Percentiles rank a stretch among this genome's conserved stretches.
These are phyloP conservation scores for Trichoderma reesei DNA, from an alignment of 495 filamentous ascomycete genomes.

Conservation along the genomic window DNA sequence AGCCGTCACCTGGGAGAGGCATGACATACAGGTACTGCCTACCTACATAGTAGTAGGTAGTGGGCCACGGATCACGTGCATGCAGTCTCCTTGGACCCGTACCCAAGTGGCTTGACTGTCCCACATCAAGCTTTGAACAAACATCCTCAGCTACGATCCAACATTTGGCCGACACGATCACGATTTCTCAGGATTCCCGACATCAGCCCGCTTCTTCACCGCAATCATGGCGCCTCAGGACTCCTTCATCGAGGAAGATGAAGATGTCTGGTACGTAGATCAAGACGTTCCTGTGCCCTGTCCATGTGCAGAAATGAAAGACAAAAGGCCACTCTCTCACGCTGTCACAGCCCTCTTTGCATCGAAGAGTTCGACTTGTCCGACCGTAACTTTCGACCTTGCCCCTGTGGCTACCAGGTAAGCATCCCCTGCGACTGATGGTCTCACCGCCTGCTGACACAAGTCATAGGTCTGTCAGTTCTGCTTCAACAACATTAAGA, in stretches of 20 bases:
- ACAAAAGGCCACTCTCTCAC: constrained; percentile 11
- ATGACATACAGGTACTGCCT: neutral
- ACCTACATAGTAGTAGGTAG: neutral
- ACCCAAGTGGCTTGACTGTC: constrained; percentile 10
- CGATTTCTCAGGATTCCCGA: neutral
- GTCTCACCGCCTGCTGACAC: constrained; percentile 13
- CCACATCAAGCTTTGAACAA: neutral
- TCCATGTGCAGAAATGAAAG: no score
- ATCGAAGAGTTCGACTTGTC: constrained; percentile 98
- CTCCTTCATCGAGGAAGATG: constrained; percentile 94
- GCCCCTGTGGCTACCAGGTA: constrained; percentile 98
- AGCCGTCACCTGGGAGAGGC: neutral
- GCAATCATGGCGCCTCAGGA: constrained; percentile 69
- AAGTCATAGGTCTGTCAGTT: constrained; percentile 84
- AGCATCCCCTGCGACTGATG: constrained; percentile 13
- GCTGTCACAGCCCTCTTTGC: constrained; percentile 69
- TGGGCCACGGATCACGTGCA: neutral
- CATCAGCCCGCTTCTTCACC: neutral
- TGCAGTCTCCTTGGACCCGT: constrained; percentile 10
- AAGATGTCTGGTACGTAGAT: constrained; percentile 66
- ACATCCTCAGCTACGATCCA: neutral
- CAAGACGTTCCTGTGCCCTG: neutral
- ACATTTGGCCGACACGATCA: neutral
- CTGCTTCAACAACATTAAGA: constrained; percentile 97
- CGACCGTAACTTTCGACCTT: constrained; percentile 94